Evolutionary conservation across 495 filamentous ascomycete genomes (phyloP), one percentile per base, ranked within the genome.

Genomic region (Rostrohypoxylon terebratum): DNA sequence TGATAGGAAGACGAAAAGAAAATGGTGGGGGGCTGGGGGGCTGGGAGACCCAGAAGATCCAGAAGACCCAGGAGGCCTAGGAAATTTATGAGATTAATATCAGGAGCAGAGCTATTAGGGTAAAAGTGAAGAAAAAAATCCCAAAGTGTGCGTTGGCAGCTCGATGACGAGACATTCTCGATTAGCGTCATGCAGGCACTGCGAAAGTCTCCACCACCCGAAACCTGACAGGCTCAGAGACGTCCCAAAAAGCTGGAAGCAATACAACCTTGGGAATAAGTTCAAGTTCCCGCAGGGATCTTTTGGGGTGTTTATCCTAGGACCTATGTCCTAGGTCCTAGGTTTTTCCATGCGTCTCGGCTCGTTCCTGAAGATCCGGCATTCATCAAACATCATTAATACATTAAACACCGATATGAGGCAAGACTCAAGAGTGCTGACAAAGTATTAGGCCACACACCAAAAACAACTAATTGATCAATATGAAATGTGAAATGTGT

Each of bases 131-230:
- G 18, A 66, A 57, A 33, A 67, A 59, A 59, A 61, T 16, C 25
- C 40, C 20, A 34, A 59, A 23, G 53, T 73, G 51, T 74, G 71
- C 66, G 71, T 69, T 74, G 71, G 71, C 66, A 74, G 50, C 62
- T 74, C 63, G 28, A 63, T 69, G 66, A 74, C 71, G 71, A 74
- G 69, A 69, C 62, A 66, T 69, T 69, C 20, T 14, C 60, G 25
- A 62, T 69, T 74, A 74, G 71, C 63, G 62, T 66, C 66, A 69
- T 74, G 71, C 66, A 69, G 66, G 57, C 66, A 69, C 71, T 74
- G 62, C 61, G 60, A 51, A 50, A 50, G 18, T 13, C 20, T 34
- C 71, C 60, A 68, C 65, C 14, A 40, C 1, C 40, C 36, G 31
- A 53, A 62, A 63, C 40, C 62, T 69, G 48, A 69, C 61, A 69